Percentiles rank a stretch among this genome's conserved stretches.
phyloP scores from a whole-genome alignment of 2,329 filamentous ascomycete species.

The Ascochyta fabae region DNA sequence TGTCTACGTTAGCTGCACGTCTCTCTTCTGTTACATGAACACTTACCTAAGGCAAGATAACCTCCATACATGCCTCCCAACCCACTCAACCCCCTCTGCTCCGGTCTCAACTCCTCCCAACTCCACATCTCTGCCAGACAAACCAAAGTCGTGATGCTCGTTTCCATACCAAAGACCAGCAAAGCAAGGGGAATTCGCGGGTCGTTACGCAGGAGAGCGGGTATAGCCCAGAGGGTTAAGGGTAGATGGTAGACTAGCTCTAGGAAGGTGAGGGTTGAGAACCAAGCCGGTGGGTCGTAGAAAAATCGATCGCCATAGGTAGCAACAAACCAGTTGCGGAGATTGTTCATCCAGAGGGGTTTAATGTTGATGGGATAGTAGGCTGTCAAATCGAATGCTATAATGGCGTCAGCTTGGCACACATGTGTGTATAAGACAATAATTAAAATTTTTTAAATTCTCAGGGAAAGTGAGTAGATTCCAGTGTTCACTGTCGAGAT shows the following conservation, averaged over 20 bases:
- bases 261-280: conserved; percentile 62
- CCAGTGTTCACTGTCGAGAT: background rate
- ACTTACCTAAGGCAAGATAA: conserved; percentile 41
- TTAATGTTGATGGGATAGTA: conserved; percentile 62
- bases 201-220: conserved; percentile 63
- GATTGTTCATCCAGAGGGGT: conserved; percentile 55
- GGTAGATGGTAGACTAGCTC: conserved; percentile 68
- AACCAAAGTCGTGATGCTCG: conserved; percentile 66
- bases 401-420: background rate
- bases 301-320: conserved; percentile 72
- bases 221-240: conserved; percentile 64
- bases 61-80: conserved; percentile 49
- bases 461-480: background rate
- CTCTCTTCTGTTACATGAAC: too few relatives aligned
- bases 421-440: background rate
- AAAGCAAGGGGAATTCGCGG: conserved; percentile 65
- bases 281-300: conserved; percentile 64
- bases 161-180: conserved; percentile 65
- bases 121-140: conserved; percentile 67
- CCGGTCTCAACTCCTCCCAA: conserved; percentile 52
- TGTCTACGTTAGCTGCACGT: too few relatives aligned
- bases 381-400: conserved; percentile 67
- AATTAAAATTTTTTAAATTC: too few relatives aligned
- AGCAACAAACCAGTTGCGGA: conserved; percentile 65
- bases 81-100: conserved; percentile 37